Conservation (phyloP, 352 stramenopile genomes). For the Hyaloperonospora brassicae region DNA sequence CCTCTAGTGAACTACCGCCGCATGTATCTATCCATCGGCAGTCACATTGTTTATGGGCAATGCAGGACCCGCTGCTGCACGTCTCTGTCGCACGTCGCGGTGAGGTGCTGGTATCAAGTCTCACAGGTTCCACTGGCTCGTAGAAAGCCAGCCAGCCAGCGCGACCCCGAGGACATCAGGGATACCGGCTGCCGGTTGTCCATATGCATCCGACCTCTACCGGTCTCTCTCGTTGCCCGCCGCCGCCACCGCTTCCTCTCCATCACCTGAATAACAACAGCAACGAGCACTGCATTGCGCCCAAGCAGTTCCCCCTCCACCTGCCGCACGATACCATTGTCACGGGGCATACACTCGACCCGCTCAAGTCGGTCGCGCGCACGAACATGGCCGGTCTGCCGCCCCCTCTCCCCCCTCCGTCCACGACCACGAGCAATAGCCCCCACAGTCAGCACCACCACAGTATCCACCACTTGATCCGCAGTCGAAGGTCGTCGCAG, state of each 20-base stretch:
- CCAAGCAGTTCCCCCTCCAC: constrained; percentile 9
- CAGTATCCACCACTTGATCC: constrained; percentile 21
- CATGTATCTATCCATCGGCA: too few relatives aligned
- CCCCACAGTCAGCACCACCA: too few relatives aligned
- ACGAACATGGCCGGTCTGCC: constrained; percentile 16
- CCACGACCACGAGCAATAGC: neutral
- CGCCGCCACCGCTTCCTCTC: neutral
- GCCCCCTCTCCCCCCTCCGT: neutral
- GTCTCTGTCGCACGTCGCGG: too few relatives aligned
- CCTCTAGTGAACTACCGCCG: too few relatives aligned
- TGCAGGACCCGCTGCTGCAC: too few relatives aligned
- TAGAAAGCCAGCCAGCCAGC: too few relatives aligned
- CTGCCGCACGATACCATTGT: constrained; percentile 9
- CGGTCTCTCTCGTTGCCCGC: constrained; percentile 14
- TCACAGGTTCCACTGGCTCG: too few relatives aligned
- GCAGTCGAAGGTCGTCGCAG: constrained; percentile 40
- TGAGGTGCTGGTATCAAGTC: too few relatives aligned
- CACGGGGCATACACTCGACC: constrained; percentile 23
- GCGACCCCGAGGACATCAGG: too few relatives aligned
- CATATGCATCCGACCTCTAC: constrained; percentile 28
- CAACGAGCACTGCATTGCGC: constrained; percentile 2
- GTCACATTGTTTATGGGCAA: too few relatives aligned
- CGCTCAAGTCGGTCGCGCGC: constrained; percentile 19
- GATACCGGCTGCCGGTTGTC: constrained; percentile 4
- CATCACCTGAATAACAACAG: neutral